Conservation (phyloP, 2,329 filamentous ascomycete species). For the Hymenotorrendiella dingleyae region DNA sequence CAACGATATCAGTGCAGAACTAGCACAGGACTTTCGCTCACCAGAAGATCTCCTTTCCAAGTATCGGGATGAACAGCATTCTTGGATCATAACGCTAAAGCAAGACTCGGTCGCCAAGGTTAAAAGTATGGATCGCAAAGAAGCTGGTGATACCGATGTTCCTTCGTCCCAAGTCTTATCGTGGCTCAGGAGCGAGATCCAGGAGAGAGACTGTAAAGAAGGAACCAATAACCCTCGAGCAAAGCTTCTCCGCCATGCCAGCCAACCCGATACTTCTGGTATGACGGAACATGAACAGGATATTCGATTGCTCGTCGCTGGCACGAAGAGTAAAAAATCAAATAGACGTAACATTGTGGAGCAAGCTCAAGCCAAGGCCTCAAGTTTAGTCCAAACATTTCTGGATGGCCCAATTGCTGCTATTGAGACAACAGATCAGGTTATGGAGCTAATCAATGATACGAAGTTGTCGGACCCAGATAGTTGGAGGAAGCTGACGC, state of each 20-base stretch:
- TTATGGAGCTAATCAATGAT: slow-evolving; percentile 69
- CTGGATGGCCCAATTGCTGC: slow-evolving; percentile 76
- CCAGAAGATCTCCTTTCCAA: slow-evolving; percentile 73
- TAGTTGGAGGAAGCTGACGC: slow-evolving; percentile 76
- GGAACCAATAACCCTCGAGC: slow-evolving; percentile 40
- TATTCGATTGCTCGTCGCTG: slow-evolving; percentile 77
- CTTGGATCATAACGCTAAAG: slow-evolving; percentile 86
- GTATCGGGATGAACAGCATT: slow-evolving; percentile 71
- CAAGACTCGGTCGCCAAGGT: slow-evolving; percentile 72
- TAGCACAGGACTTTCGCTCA: slow-evolving; percentile 72
- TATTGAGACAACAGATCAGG: slow-evolving; percentile 79
- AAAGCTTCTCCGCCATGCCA: slow-evolving; percentile 29
- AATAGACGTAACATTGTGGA: slow-evolving; percentile 84
- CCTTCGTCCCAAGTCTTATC: slow-evolving; percentile 64
- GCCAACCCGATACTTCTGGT: slow-evolving; percentile 18
- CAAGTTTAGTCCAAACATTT: slow-evolving; percentile 63
- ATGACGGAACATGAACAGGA: slow-evolving; percentile 53
- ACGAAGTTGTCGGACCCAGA: slow-evolving; percentile 76
- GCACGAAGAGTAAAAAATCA: slow-evolving; percentile 83
- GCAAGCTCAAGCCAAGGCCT: slow-evolving; percentile 56
- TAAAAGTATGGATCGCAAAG: slow-evolving; percentile 69
- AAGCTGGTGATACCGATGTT: slow-evolving; percentile 70
- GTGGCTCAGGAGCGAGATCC: slow-evolving; percentile 77
- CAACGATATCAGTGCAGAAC: slow-evolving; percentile 79
- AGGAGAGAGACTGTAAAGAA: slow-evolving; percentile 66